A percentile compares a stretch with the other conserved stretches of the same genome.
These are phyloP conservation scores for Cladosporium sp. DNA, from an alignment of 2,329 filamentous ascomycete species.

Conservation along the genomic window DNA sequence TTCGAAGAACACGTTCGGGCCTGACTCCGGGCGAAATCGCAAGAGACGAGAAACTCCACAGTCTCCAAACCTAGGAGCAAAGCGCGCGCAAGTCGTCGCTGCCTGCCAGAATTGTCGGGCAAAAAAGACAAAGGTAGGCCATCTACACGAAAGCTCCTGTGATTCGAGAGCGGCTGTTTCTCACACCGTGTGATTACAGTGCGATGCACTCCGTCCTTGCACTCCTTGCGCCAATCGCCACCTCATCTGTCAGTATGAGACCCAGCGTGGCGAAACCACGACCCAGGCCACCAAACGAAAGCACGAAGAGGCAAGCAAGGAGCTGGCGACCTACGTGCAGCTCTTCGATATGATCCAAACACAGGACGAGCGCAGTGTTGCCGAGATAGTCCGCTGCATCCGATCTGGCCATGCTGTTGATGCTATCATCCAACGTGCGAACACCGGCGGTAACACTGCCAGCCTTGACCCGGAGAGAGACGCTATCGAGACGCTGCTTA, in stretches of 20 bases:
- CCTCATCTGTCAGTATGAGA: constrained; percentile 12
- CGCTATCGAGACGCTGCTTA: not conserved
- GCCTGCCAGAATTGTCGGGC: not conserved
- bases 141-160: not conserved
- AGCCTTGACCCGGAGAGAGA: not conserved
- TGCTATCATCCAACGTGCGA: not conserved
- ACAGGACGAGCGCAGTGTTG: not conserved
- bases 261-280: constrained; percentile 13
- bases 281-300: constrained; percentile 20
- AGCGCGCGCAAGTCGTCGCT: not conserved
- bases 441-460: not conserved
- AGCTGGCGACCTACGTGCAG: not conserved
- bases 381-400: not conserved
- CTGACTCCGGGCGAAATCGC: not conserved
- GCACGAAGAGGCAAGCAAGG: constrained; percentile 3
- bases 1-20: not conserved
- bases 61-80: not conserved
- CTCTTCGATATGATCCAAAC: not conserved
- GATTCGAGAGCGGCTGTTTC: not conserved
- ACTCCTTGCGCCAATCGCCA: not conserved
- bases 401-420: not conserved
- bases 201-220: constrained; percentile 9
- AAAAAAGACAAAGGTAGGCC: not conserved
- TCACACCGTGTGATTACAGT: not conserved
- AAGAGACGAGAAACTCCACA: not conserved